Evolutionary conservation across 352 stramenopile genomes (phyloP).

Genomic region (Phytophthora sansomeana): DNA sequence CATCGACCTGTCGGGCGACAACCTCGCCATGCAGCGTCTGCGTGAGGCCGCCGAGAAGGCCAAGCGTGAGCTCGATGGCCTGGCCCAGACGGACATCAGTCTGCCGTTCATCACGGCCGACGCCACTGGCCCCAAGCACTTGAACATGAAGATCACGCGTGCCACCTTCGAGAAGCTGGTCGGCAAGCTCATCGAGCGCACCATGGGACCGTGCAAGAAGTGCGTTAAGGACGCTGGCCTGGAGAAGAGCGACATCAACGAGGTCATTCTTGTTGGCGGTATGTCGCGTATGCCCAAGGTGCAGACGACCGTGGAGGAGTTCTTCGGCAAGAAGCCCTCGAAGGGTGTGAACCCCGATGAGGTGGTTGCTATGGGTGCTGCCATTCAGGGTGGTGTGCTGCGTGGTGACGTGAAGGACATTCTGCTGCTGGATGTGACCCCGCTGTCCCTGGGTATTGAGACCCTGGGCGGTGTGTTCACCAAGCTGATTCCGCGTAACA

Average conservation of each 20-base stretch:
- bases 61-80: conserved; percentile 97
- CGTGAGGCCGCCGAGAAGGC: conserved; percentile 95
- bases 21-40: conserved; percentile 96
- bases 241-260: conserved; percentile 95
- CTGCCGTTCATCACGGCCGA: conserved; percentile 99
- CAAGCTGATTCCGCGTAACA: conserved; percentile 98
- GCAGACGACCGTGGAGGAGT: conserved; percentile 95
- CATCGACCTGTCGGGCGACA: conserved; percentile 95
- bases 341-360: conserved; percentile 99
- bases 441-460: conserved; percentile 98
- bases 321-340: conserved; percentile 97
- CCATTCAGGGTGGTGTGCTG: conserved; percentile 97
- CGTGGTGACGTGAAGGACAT: conserved; percentile 99
- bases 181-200: conserved; percentile 93
- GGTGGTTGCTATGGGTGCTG: conserved; percentile 98
- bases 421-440: conserved; percentile 97
- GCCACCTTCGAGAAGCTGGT: conserved; percentile 97
- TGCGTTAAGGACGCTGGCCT: conserved; percentile 89
- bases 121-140: conserved; percentile 97
- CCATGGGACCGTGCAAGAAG: conserved; percentile 95
- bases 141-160: conserved; percentile 96
- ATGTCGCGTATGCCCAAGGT: conserved; percentile 99
- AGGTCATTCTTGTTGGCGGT: conserved; percentile 98
- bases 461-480: conserved; percentile 98
- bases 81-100: conserved; percentile 96